phyloP scores from a whole-genome alignment of 2,329 filamentous ascomycete genomes.

The Mycosphaerella sp. region DNA sequence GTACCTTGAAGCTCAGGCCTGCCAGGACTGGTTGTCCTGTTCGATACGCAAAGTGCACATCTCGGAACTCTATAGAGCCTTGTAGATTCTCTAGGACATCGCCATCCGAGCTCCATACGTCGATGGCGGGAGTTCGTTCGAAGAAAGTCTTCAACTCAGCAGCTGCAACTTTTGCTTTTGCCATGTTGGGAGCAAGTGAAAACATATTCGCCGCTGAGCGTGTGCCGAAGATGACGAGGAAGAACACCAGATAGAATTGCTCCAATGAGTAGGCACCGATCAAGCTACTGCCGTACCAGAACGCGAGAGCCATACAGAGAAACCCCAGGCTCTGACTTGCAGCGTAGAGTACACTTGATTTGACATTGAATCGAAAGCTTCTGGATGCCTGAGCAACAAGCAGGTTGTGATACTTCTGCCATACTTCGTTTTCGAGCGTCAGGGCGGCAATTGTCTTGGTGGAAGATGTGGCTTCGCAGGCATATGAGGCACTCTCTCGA shows the following conservation, averaged over 20 bases:
- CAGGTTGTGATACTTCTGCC: slow-evolving; percentile 21
- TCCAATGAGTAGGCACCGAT: slow-evolving; percentile 30
- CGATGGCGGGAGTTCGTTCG: slow-evolving; percentile 6
- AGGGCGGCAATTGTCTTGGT: slow-evolving; percentile 27
- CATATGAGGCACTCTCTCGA: slow-evolving; percentile 14
- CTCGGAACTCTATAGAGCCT: slow-evolving; percentile 47
- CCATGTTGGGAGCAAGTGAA: slow-evolving; percentile 46
- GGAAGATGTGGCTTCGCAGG: slow-evolving; percentile 26
- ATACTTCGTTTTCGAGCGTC: slow-evolving; percentile 25
- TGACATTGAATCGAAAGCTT: slow-evolving; percentile 16
- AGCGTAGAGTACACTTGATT: slow-evolving; percentile 22
- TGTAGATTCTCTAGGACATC: slow-evolving; percentile 6
- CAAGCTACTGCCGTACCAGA: slow-evolving; percentile 29
- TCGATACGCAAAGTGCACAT: slow-evolving; percentile 61
- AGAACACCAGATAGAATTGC: slow-evolving; percentile 55
- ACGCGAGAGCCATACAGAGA: slow-evolving; percentile 23
- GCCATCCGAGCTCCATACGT: slow-evolving; percentile 31
- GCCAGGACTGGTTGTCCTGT: slow-evolving; percentile 55
- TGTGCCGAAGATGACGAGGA: slow-evolving; percentile 57
- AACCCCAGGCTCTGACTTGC: slow-evolving; percentile 26
- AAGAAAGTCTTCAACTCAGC: slow-evolving; percentile 4
- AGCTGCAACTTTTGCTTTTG: slow-evolving; percentile 30
- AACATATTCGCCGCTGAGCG: slow-evolving; percentile 62
- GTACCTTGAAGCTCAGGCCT: slow-evolving; percentile 21
- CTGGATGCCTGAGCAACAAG: slow-evolving; percentile 24